Evolutionary conservation across 1,284 basidiomycete species (phyloP).

Genomic region (Boletellus deceptivus): DNA sequence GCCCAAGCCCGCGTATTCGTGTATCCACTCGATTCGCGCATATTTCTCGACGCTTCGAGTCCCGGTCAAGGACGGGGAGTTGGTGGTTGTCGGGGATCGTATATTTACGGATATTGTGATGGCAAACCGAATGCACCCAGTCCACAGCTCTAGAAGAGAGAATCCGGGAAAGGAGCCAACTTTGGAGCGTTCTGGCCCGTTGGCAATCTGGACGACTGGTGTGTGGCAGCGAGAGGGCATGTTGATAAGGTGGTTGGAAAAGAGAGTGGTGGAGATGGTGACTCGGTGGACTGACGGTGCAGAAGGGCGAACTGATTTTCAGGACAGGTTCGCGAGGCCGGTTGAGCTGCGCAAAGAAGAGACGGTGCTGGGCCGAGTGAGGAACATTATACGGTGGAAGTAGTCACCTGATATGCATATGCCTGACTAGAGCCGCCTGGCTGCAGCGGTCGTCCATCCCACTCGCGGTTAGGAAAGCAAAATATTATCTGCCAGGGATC

Average conservation of each 20-base stretch:
- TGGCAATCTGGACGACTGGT: constrained; percentile 66
- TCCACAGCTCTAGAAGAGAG: no score
- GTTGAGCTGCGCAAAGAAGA: no score
- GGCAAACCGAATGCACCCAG: constrained; percentile 65
- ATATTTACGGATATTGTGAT: constrained; percentile 90
- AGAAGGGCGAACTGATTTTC: no score
- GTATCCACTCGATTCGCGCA: constrained; percentile 53
- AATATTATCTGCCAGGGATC: constrained; percentile 74
- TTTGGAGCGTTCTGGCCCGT: constrained; percentile 32
- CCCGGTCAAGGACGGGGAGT: constrained; percentile 55
- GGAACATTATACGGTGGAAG: no score
- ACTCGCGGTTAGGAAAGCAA: constrained; percentile 85
- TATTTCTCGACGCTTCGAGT: constrained; percentile 45
- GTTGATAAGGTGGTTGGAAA: constrained; percentile 58
- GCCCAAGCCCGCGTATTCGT: constrained; percentile 63
- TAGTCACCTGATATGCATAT: not conserved
- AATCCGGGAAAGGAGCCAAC: no score
- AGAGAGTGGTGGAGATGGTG: constrained; percentile 39
- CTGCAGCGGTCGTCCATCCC: constrained; percentile 38
- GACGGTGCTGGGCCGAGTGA: no score
- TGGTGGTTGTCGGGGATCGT: constrained; percentile 87
- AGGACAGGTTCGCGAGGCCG: no score
- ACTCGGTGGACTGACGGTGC: not conserved
- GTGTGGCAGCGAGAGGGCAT: constrained; percentile 66
- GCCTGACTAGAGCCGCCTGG: not conserved